These are phyloP conservation scores for Poa annua DNA, from an alignment of 176 grass and related monocot species.

Conservation along the genomic window DNA sequence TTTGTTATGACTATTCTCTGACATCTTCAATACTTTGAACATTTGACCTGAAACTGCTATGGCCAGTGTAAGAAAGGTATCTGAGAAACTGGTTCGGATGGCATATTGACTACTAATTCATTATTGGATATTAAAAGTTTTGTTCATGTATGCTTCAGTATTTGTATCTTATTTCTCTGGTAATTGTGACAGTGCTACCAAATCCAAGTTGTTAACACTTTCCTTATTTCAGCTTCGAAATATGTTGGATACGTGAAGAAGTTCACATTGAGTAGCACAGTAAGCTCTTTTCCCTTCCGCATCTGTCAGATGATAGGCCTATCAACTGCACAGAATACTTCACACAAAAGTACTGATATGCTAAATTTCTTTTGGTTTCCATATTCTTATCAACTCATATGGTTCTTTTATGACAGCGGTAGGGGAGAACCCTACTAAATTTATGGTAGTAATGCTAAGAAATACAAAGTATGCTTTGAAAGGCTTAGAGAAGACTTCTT, in stretches of 20 bases:
- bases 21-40: neutral
- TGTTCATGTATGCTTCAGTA: neutral
- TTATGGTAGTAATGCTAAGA: neutral
- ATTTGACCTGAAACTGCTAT: neutral
- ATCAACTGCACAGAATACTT: conserved; percentile 23
- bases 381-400: neutral
- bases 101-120: neutral
- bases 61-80: conserved; percentile 4
- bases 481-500: neutral
- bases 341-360: neutral
- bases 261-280: conserved; percentile 89
- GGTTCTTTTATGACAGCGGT: neutral
- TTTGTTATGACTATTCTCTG: conserved; percentile 3
- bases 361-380: conserved; percentile 16
- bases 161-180: neutral
- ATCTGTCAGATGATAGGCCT: neutral
- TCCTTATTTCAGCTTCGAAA: conserved; percentile 85
- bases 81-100: conserved; percentile 6
- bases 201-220: conserved; percentile 25
- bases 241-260: conserved; percentile 98
- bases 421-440: neutral
- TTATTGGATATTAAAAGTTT: conserved; percentile 10
- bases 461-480: neutral
- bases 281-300: conserved; percentile 50
- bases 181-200: neutral